Conservation (phyloP, 768 basidiomycete genomes). For the Amanita exitialis region DNA sequence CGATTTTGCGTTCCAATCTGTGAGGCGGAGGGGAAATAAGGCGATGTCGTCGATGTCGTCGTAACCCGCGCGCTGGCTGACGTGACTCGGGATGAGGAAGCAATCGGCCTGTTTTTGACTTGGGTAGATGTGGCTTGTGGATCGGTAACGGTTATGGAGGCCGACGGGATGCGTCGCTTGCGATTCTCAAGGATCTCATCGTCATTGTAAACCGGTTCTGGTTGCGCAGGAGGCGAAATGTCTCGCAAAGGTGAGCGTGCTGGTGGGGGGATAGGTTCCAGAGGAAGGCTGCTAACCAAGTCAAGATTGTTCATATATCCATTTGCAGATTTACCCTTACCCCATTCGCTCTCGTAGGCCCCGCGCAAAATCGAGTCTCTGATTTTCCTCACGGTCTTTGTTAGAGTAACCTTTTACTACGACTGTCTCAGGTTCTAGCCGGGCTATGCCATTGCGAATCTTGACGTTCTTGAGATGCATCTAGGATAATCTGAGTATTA, state of each 20-base stretch:
- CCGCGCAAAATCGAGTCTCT: conserved; percentile 48
- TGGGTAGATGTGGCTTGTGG: not conserved
- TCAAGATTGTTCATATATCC: conserved; percentile 1
- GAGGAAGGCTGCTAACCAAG: conserved; percentile 9
- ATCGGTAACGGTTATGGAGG: conserved; percentile 1
- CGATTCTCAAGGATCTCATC: conserved; percentile 6
- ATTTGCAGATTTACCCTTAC: conserved; percentile 29
- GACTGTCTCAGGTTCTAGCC: conserved; percentile 65
- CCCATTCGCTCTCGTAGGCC: conserved; percentile 56
- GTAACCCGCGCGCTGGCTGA: not conserved
- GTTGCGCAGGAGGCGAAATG: conserved; percentile 13
- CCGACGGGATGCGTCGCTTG: conserved; percentile 8
- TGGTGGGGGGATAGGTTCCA: conserved; percentile 12
- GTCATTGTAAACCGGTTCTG: conserved; percentile 8
- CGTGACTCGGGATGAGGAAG: not conserved
- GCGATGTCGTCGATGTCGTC: not conserved
- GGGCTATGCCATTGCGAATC: conserved; percentile 61
- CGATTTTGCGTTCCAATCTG: not conserved
- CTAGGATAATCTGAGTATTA: conserved; percentile 24
- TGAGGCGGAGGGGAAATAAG: not conserved
- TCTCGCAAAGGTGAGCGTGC: conserved; percentile 19
- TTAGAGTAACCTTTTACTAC: conserved; percentile 49
- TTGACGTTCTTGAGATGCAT: conserved; percentile 60
- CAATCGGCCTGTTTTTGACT: not conserved
- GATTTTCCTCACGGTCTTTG: conserved; percentile 53